phyloP scores from a whole-genome alignment of 2,329 filamentous ascomycete species.

The Nothopassalora personata region DNA sequence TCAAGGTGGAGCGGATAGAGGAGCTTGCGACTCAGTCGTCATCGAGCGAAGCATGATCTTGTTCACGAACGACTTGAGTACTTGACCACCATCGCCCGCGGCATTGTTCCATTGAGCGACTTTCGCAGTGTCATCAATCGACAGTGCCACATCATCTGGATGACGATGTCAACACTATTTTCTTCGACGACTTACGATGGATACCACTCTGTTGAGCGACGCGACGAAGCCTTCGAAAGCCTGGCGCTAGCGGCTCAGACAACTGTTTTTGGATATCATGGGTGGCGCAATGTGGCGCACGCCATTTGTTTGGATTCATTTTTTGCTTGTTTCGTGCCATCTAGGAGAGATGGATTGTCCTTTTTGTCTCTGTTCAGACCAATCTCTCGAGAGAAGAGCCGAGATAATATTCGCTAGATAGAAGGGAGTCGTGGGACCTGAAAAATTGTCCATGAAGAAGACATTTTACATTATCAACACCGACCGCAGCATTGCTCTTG shows the following conservation, averaged over 20 bases:
- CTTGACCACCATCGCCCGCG: neutral
- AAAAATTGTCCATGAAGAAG: neutral
- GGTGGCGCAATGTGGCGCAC: neutral
- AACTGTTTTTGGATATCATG: neutral
- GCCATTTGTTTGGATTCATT: neutral
- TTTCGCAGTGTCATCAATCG: conserved; percentile 1
- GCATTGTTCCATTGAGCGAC: neutral
- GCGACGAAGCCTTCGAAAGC: conserved; percentile 16
- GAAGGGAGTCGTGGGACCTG: neutral
- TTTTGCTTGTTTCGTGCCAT: neutral
- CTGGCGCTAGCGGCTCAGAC: conserved; percentile 25
- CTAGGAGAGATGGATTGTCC: neutral
- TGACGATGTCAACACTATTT: neutral
- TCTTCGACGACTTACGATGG: conserved; percentile 22
- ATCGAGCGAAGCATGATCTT: conserved; percentile 3
- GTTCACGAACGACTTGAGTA: neutral
- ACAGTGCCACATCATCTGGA: neutral
- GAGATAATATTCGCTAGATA: neutral
- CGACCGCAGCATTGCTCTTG: neutral
- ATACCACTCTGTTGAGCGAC: conserved; percentile 13
- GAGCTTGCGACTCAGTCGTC: conserved; percentile 12
- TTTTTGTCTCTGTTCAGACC: neutral
- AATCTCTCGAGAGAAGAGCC: neutral
- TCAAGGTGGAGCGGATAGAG: conserved; percentile 23
- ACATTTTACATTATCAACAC: neutral